These are phyloP conservation scores for Pestalotiopsis sp. DNA, from an alignment of 2,329 filamentous ascomycete genomes.

Conservation along the genomic window DNA sequence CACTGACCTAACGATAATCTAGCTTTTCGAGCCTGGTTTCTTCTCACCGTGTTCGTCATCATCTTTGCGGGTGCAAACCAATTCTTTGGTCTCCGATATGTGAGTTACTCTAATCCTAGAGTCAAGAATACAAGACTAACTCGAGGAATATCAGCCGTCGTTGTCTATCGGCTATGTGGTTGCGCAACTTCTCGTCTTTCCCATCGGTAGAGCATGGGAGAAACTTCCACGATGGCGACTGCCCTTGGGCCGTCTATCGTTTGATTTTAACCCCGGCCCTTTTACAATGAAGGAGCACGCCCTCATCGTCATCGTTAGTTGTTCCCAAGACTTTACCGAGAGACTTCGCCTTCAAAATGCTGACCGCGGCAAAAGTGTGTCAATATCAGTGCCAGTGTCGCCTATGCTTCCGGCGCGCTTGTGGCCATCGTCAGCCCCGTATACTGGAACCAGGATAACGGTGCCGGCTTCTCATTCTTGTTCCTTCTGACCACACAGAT, in stretches of 20 bases:
- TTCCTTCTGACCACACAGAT: constrained; percentile 32
- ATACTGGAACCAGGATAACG: constrained; percentile 33
- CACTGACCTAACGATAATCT: not conserved
- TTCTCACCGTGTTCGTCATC: constrained; percentile 30
- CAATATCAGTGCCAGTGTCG: constrained; percentile 10
- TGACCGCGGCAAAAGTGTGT: constrained; percentile 5
- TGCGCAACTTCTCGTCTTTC: constrained; percentile 34
- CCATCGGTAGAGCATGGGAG: constrained; percentile 32
- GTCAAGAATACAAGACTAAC: not conserved
- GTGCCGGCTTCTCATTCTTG: constrained; percentile 32
- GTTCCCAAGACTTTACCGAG: not conserved
- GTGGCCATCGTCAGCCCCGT: constrained; percentile 33
- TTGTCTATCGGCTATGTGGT: constrained; percentile 35
- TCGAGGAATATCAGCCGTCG: constrained; percentile 19
- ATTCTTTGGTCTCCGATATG: constrained; percentile 35
- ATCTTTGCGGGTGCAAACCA: constrained; percentile 35
- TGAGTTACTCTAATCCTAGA: constrained; percentile 15
- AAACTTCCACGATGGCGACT: constrained; percentile 28
- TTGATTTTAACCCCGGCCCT: constrained; percentile 19
- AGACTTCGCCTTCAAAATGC: not conserved
- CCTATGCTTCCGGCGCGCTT: constrained; percentile 19
- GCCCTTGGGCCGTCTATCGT: constrained; percentile 22
- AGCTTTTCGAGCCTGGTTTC: constrained; percentile 31
- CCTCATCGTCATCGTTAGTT: constrained; percentile 9
- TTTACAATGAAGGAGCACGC: constrained; percentile 38